Evolutionary conservation across 129 eudicot species (phyloP), one percentile per base, ranked within the genome.

Genomic region (Tagetes erecta): DNA sequence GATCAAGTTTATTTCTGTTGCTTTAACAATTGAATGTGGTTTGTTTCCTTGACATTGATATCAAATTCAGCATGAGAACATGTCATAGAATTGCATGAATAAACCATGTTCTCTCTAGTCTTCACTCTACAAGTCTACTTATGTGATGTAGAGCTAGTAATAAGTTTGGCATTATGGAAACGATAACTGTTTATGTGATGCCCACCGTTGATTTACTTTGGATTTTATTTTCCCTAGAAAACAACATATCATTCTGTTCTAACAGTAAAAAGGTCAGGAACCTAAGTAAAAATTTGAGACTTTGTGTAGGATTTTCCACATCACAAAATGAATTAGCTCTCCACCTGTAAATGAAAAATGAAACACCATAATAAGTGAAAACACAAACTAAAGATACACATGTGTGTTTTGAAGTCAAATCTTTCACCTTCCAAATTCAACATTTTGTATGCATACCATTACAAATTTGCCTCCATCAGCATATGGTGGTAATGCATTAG

Each of bases 1-100:
- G 20, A 10, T 60, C 36, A 51, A 13, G 31, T 40, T 52, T 67
- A 51, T 51, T 14, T 50, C 14, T 64, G 36, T 13, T 53, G 41
- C 66, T 66, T 64, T 39, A 52, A 52, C 53, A 67, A 31, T 51
- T 40, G 8, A 8, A 65, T 33, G 33, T 60, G 60, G 14, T 60
- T 73, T 60, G 35, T 8, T 58, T 72, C 12, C 31, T 56, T 72
- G 13, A 67, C 38, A 44, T 67, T 44, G 14, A 72, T 57, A 42
- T 33, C 34, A 41, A 0, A 8, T 30, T 41, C 56, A 42, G 44
- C 51, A 72, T 42, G 76, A 14, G 8, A 72, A 58, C 2, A 40
- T 72, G 68, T 42, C 56, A 39, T 33, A 41, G 39, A 72, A 58
- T 41, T 72, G 55, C 35, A 72, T 40, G 76, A 38, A 33, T 27